These are phyloP conservation scores for Hawksworthiomyces lignivorus DNA, from an alignment of 2,329 filamentous ascomycete species.

Conservation along the genomic window DNA sequence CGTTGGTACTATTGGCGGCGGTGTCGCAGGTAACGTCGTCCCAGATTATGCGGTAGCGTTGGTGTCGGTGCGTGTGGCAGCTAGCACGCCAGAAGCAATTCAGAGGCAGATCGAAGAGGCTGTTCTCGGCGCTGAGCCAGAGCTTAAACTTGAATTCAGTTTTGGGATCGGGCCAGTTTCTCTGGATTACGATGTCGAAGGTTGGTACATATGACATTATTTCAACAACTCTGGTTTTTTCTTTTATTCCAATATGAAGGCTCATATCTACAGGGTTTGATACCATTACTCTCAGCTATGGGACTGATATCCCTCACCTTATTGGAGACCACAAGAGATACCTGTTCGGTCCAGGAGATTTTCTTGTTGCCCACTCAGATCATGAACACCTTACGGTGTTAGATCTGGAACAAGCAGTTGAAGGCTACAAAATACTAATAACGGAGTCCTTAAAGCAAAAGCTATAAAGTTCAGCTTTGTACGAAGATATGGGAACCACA, in stretches of 20 bases:
- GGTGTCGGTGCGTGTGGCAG: neutral
- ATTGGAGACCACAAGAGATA: neutral
- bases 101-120: neutral
- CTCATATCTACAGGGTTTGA: constrained; percentile 5
- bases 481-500: no score
- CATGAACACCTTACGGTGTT: constrained; percentile 2
- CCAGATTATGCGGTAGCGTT: neutral
- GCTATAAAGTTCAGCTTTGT: no score
- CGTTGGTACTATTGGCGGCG: neutral
- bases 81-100: neutral
- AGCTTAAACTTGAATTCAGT: neutral
- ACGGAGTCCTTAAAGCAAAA: no score
- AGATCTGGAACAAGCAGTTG: no score
- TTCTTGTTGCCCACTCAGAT: constrained; percentile 2
- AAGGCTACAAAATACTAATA: no score
- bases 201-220: neutral
- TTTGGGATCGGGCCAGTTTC: neutral
- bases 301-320: constrained; percentile 3
- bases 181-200: constrained; percentile 1
- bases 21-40: constrained; percentile 5
- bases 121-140: neutral
- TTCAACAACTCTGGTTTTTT: no score
- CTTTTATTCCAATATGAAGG: no score
- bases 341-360: constrained; percentile 4
- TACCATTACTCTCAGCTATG: constrained; percentile 2